Conservation (phyloP, 768 basidiomycete species). For the Boletus subcaerulescens region DNA sequence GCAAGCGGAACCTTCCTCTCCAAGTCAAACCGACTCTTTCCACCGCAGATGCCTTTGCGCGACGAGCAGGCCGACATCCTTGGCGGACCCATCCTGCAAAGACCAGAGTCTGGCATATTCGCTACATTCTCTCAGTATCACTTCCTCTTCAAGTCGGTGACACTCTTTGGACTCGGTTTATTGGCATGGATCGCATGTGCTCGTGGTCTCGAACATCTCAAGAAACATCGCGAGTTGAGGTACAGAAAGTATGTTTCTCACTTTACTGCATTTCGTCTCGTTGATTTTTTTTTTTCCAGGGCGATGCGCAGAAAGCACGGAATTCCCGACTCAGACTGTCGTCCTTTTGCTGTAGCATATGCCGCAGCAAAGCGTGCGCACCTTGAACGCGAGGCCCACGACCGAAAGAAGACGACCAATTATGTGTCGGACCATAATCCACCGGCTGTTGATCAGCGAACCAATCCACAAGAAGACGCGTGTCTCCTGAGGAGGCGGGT, state of each 20-base stretch:
- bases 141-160: constrained; percentile 35
- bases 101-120: constrained; percentile 25
- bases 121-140: constrained; percentile 37
- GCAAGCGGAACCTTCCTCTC: constrained; percentile 6
- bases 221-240: constrained; percentile 59
- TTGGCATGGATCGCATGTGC: constrained; percentile 33
- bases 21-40: constrained; percentile 13
- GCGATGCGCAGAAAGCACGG: constrained; percentile 74
- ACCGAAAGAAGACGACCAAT: constrained; percentile 33
- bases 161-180: constrained; percentile 34
- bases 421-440: constrained; percentile 23
- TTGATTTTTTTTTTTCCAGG: constrained; percentile 36
- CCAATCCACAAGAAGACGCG: constrained; percentile 35
- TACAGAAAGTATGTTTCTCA: constrained; percentile 56
- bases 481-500: constrained; percentile 40
- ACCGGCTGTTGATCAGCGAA: constrained; percentile 26
- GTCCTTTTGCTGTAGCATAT: constrained; percentile 88
- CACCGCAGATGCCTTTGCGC: constrained; percentile 46
- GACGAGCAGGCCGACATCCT: constrained; percentile 72
- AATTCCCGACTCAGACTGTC: constrained; percentile 78
- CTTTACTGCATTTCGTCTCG: background rate
- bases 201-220: constrained; percentile 44
- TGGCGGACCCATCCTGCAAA: constrained; percentile 50
- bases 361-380: constrained; percentile 60
- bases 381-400: constrained; percentile 48